phyloP scores from a whole-genome alignment of 139 green algal genomes.

The Ostreobium quekettii region DNA sequence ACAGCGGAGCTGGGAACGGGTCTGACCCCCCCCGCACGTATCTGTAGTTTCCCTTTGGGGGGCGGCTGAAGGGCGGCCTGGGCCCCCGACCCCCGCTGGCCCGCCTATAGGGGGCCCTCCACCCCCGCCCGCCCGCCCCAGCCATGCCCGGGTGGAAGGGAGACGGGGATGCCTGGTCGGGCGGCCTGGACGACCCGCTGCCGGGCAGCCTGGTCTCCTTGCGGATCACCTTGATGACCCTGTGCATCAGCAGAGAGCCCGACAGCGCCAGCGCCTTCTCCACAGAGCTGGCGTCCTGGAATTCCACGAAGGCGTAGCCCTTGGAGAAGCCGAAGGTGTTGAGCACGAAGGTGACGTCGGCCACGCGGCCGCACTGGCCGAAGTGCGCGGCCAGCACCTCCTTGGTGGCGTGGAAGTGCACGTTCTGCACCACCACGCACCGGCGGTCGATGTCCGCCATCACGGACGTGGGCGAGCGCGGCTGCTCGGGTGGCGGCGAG shows the following conservation, averaged over 20 bases:
- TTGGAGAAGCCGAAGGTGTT: neutral
- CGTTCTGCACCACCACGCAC: slow-evolving; percentile 22
- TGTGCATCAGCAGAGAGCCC: slow-evolving; percentile 19
- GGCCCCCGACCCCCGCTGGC: neutral
- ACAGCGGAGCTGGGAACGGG: no score
- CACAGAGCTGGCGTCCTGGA: slow-evolving; percentile 2
- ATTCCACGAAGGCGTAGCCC: slow-evolving; percentile 24
- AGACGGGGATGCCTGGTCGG: neutral
- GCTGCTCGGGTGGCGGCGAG: no score
- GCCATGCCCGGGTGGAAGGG: neutral
- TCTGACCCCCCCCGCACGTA: no score
- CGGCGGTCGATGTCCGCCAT: slow-evolving; percentile 9
- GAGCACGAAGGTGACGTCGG: slow-evolving; percentile 16
- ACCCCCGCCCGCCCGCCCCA: neutral
- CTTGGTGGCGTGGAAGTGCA: slow-evolving; percentile 19
- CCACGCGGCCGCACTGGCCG: slow-evolving; percentile 8
- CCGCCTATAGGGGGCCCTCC: neutral
- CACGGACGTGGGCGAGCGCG: neutral
- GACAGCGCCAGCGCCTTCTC: slow-evolving; percentile 16
- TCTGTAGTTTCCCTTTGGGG: no score
- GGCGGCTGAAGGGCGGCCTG: no score
- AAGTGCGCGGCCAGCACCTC: slow-evolving; percentile 25
- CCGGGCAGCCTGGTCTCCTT: slow-evolving; percentile 14
- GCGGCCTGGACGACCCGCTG: neutral
- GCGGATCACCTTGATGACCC: slow-evolving; percentile 19